Conservation (phyloP, 805 yeast genomes). For the Candida germanica region DNA sequence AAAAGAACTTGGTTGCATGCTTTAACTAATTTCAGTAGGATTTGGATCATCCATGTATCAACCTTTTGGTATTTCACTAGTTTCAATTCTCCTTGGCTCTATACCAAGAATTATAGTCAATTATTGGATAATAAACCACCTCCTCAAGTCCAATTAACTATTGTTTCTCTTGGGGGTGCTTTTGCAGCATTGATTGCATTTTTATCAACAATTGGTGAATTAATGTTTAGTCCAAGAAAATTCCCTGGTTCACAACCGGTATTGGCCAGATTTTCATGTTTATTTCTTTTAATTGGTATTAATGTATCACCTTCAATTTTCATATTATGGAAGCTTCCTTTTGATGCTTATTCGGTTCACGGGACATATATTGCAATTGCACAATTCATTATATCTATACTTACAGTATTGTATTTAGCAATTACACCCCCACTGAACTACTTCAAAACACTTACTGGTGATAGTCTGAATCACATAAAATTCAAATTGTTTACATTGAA, state of each 20-base stretch:
- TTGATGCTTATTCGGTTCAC: constrained; percentile 20
- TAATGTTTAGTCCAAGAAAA: constrained; percentile 23
- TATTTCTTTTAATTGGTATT: constrained; percentile 15
- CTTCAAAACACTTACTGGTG: constrained; percentile 14
- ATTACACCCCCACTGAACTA: constrained; percentile 23
- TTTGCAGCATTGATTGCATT: constrained; percentile 33
- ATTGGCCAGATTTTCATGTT: constrained; percentile 14
- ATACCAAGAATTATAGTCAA: constrained; percentile 42
- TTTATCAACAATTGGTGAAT: constrained; percentile 24
- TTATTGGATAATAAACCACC: constrained; percentile 44
- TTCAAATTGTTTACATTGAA: constrained; percentile 17
- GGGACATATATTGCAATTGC: constrained; percentile 22
- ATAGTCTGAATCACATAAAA: constrained; percentile 10
- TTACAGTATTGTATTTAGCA: constrained; percentile 28
- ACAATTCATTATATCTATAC: constrained; percentile 27
- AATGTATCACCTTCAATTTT: constrained; percentile 30
- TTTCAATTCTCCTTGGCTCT: constrained; percentile 49
- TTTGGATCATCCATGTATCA: constrained; percentile 51
- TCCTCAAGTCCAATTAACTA: constrained; percentile 41
- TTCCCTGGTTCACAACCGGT: constrained; percentile 21
- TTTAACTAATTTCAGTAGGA: constrained; percentile 47
- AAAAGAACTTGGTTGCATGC: constrained; percentile 50
- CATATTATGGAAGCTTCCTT: constrained; percentile 23
- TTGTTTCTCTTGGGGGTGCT: constrained; percentile 45
- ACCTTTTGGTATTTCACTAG: constrained; percentile 52